A percentile compares a stretch with the other conserved stretches of the same genome.
These are phyloP conservation scores for Calocera cornea DNA, from an alignment of 768 basidiomycete genomes.

Conservation along the genomic window DNA sequence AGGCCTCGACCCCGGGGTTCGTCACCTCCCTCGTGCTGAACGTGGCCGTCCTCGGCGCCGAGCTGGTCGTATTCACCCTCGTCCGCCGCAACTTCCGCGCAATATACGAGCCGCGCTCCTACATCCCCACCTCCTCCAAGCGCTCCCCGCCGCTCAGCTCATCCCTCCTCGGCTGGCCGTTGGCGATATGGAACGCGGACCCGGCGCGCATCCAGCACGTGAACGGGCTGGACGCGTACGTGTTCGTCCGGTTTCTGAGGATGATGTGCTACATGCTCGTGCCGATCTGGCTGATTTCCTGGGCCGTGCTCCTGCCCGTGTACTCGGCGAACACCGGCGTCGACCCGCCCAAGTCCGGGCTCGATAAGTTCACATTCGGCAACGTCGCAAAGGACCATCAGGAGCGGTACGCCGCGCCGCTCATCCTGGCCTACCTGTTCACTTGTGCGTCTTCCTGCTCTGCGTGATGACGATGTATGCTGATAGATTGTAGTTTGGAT, in stretches of 20 bases:
- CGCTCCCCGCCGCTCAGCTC: slow-evolving; percentile 41
- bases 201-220: slow-evolving; percentile 46
- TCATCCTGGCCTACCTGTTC: slow-evolving; percentile 53
- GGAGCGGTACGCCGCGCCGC: slow-evolving; percentile 48
- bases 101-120: slow-evolving; percentile 81
- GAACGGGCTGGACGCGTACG: slow-evolving; percentile 56
- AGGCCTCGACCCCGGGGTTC: slow-evolving; percentile 64
- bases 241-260: slow-evolving; percentile 37
- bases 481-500: slow-evolving; percentile 51
- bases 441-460: slow-evolving; percentile 42
- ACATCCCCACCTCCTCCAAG: slow-evolving; percentile 45
- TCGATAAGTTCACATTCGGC: slow-evolving; percentile 38
- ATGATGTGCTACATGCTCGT: slow-evolving; percentile 51
- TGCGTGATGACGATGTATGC: background rate
- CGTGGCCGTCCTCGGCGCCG: slow-evolving; percentile 49
- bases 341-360: slow-evolving; percentile 17
- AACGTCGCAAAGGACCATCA: slow-evolving; percentile 31
- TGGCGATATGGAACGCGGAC: slow-evolving; percentile 47
- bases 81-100: slow-evolving; percentile 72
- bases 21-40: slow-evolving; percentile 79
- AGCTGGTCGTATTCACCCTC: slow-evolving; percentile 67
- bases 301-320: slow-evolving; percentile 33
- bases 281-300: slow-evolving; percentile 51
- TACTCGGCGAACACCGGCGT: slow-evolving; percentile 27
- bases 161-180: slow-evolving; percentile 50